Base-by-base conservation (phyloP, 1,139 yeast genomes). In the Yamadazyma aaseri region DNA sequence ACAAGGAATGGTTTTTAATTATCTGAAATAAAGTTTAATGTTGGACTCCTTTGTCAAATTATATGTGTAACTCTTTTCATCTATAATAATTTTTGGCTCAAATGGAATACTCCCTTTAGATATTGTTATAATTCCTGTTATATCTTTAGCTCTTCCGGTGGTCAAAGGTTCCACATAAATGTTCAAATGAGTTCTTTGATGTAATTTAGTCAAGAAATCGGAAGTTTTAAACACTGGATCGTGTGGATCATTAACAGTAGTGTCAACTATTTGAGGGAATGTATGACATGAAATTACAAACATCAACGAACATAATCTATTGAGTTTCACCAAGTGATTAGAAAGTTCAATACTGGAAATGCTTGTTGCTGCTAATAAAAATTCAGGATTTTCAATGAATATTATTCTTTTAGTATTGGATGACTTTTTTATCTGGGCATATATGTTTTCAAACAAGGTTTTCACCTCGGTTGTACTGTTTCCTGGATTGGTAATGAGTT, bases 131-230 rank as follows among this genome's bases (percentile, higher is more conserved):
- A 79, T 71, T 1, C 96, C 96, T 0, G 95, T 82, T 2, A 86
- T 76, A 53, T 86, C 96, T 32, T 74, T 76, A 0, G 96, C 95
- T 49, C 89, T 68, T 0, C 96, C 96, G 0, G 96, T 86, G 4
- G 75, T 68, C 41, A 86, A 60, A 1, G 95, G 89, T 42, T 75
- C 73, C 28, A 86, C 54, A 18, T 73, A 65, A 9, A 86, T 49
- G 28, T 76, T 67, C 25, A 79, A 36, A 9, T 68, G 63, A 0
- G 85, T 62, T 40, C 73, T 65, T 46, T 78, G 77, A 15, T 73
- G 54, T 11, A 80, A 43, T 39, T 75, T 77, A 2, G 67, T 60
- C 23, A 73, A 46, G 31, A 76, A 72, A 31, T 71, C 72, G 0
- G 76, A 56, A 26, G 68, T 65, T 32, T 68, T 64, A 29, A 62